phyloP scores from a whole-genome alignment of 2,329 filamentous ascomycete genomes.

The Talaromyces marneffei region DNA sequence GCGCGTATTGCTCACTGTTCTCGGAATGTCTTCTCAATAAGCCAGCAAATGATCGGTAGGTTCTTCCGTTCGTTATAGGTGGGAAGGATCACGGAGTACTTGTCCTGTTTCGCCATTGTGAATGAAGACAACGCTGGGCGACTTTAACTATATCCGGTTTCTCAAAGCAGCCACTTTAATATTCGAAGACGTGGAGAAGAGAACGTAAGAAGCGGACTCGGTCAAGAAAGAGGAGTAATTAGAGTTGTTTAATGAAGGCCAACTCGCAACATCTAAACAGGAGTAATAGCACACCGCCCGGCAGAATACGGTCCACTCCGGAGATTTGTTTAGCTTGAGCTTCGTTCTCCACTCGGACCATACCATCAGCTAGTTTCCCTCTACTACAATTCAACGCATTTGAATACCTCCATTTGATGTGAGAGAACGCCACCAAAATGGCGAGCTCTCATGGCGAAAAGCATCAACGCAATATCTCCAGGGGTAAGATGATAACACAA shows the following conservation, averaged over 20 bases:
- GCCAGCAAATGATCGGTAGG: slow-evolving; percentile 90
- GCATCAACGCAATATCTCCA: slow-evolving; percentile 33
- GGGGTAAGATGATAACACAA: slow-evolving; percentile 25
- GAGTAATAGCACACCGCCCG: slow-evolving; percentile 22
- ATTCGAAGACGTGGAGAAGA: neutral
- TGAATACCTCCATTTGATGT: neutral
- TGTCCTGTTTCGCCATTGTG: slow-evolving; percentile 53
- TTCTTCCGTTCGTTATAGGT: slow-evolving; percentile 99
- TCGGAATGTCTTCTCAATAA: slow-evolving; percentile 86
- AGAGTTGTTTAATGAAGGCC: slow-evolving; percentile 23
- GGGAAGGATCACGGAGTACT: slow-evolving; percentile 94
- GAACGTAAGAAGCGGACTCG: neutral
- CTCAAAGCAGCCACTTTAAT: too few species aligned
- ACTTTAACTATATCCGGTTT: neutral
- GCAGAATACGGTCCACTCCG: slow-evolving; percentile 20
- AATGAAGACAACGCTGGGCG: neutral
- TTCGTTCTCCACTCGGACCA: neutral
- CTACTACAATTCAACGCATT: neutral
- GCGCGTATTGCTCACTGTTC: slow-evolving; percentile 59
- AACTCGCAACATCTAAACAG: slow-evolving; percentile 24
- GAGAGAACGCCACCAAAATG: slow-evolving; percentile 16
- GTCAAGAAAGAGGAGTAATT: neutral
- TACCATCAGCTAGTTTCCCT: neutral
- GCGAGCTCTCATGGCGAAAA: slow-evolving; percentile 18
- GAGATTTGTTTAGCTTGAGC: neutral